Evolutionary conservation across 2,329 filamentous ascomycete species (phyloP), one percentile per base, ranked within the genome.

Genomic region (Cercospora nicotianae): DNA sequence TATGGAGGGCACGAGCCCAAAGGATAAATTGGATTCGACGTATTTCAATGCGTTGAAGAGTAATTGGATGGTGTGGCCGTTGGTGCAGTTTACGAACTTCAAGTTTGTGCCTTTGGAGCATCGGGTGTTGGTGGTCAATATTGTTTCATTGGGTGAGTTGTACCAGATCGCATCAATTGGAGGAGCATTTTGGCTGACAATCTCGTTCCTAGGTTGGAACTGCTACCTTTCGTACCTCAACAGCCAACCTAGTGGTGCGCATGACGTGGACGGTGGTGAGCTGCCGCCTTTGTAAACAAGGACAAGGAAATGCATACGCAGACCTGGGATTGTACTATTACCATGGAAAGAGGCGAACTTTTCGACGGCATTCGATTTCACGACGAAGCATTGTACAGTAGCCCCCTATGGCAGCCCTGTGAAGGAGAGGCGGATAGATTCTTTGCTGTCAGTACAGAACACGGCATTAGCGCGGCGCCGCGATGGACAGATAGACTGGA

Each of bases 31-130:
- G 65, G 81, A 87, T 68, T 88, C 86, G 75, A 90, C 87, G 68
- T 97, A 93, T 81, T 80, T 81, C 72, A 84, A 87, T 12, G 91
- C 91, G 33, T 86, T 97, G 76, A 86, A 86, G 79, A 90, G 92
- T 78, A 97, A 97, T 83, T 93, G 92, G 85, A 87, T 92, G 83
- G 80, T 97, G 65, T 97, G 94, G 94, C 94, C 94, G 3, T 83
- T 83, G 73, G 92, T 96, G 65, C 94, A 97, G 83, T 83, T 90
- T 64, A 85, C 90, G 76, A 97, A 97, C 84, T 97, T 97, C 82
- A 90, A 91, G 76, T 86, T 95, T 71, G 87, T 97, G 70, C 94
- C 94, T 60, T 83, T 96, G 70, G 87, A 96, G 77, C 89, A 94
- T 80, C 87, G 93, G 67, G 87, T 97, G 51, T 82, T 97, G 74